Evolutionary conservation across 768 basidiomycete genomes (phyloP).

Genomic region (Mycena latifolia): DNA sequence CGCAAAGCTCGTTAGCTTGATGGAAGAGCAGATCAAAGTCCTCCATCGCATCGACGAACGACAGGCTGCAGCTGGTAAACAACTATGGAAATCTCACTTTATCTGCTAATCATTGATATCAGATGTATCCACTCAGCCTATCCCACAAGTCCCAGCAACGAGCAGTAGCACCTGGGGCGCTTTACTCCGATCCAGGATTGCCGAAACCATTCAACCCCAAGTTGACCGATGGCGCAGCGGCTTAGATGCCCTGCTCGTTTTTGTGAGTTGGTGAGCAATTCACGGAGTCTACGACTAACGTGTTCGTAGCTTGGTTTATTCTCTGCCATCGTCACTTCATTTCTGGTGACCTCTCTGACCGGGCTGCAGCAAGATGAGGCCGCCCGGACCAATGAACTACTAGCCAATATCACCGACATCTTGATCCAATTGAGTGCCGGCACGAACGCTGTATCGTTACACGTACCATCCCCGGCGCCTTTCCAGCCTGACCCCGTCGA

Average conservation of each 20-base stretch:
- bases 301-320: background rate
- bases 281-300: background rate
- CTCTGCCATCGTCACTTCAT: constrained; percentile 2
- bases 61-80: constrained; percentile 3
- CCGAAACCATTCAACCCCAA: constrained; percentile 4
- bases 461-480: background rate
- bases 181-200: background rate
- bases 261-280: background rate
- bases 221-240: constrained; percentile 4
- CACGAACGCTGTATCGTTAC: background rate
- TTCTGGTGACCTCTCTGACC: background rate
- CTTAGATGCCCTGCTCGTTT: constrained; percentile 3
- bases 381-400: constrained; percentile 43
- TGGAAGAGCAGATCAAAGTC: background rate
- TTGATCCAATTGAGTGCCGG: constrained; percentile 17
- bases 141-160: background rate
- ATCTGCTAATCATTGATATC: no score
- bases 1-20: background rate
- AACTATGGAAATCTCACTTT: no score
- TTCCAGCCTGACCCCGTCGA: constrained; percentile 23
- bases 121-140: constrained; percentile 12
- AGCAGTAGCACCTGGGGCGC: constrained; percentile 10
- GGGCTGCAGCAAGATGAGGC: background rate
- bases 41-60: background rate
- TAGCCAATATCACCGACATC: constrained; percentile 44